These are phyloP conservation scores for Sugiyamaella smithiae DNA, from an alignment of 805 yeast genomes.

Conservation along the genomic window DNA sequence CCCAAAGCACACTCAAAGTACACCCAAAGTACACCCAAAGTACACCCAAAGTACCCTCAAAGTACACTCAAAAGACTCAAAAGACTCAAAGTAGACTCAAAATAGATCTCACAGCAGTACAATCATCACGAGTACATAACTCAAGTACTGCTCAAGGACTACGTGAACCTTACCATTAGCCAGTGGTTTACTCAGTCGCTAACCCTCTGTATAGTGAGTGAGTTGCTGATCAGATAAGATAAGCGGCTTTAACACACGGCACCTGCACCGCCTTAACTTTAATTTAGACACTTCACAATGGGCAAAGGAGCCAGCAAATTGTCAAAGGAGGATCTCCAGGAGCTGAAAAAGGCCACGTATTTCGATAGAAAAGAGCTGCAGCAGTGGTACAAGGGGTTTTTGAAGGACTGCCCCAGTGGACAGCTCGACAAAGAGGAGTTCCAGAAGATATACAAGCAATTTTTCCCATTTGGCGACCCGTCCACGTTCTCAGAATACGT, in stretches of 20 bases:
- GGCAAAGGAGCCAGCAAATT: slow-evolving; percentile 93
- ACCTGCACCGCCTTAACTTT: slow-evolving; percentile 5
- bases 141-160: too few relatives aligned
- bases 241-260: neutral
- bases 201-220: too few relatives aligned
- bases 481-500: slow-evolving; percentile 84
- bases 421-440: slow-evolving; percentile 84
- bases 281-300: slow-evolving; percentile 44
- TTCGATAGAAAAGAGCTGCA: slow-evolving; percentile 92
- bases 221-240: neutral
- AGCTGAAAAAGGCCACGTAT: slow-evolving; percentile 79
- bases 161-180: too few relatives aligned
- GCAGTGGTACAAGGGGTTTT: slow-evolving; percentile 97
- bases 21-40: too few relatives aligned
- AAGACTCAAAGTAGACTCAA: too few relatives aligned
- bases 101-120: too few relatives aligned
- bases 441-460: slow-evolving; percentile 88
- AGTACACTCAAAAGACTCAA: too few relatives aligned
- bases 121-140: too few relatives aligned
- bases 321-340: slow-evolving; percentile 83
- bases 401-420: slow-evolving; percentile 91
- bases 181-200: too few relatives aligned
- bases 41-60: too few relatives aligned
- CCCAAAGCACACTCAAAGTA: too few relatives aligned
- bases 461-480: slow-evolving; percentile 98